Evolutionary conservation across 495 filamentous ascomycete genomes (phyloP).

Genomic region (Margaritispora aquatica): DNA sequence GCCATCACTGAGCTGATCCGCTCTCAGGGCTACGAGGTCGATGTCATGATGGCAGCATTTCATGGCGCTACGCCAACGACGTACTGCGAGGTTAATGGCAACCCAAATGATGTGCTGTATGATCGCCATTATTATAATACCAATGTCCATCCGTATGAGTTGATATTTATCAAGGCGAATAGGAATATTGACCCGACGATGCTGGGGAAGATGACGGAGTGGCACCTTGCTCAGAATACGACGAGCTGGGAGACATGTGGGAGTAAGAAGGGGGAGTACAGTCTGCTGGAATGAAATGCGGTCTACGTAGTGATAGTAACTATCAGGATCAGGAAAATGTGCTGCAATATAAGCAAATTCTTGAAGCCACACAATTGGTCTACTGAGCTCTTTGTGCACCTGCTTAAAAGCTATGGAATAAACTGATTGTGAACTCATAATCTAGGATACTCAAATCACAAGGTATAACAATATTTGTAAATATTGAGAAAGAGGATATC

Average conservation of each 20-base stretch:
- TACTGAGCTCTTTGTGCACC: too few species aligned
- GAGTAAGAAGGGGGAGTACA: too few species aligned
- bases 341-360: too few species aligned
- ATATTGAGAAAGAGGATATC: too few species aligned
- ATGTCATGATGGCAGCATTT: not conserved
- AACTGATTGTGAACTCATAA: too few species aligned
- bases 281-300: too few species aligned
- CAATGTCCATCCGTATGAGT: not conserved
- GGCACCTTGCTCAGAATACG: not conserved
- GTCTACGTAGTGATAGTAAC: too few species aligned
- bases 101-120: not conserved
- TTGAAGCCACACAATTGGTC: too few species aligned
- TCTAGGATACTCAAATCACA: too few species aligned
- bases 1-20: not conserved
- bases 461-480: too few species aligned
- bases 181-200: not conserved
- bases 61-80: not conserved
- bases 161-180: slow-evolving; percentile 1
- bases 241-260: not conserved
- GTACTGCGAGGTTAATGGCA: not conserved
- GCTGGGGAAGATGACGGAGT: not conserved
- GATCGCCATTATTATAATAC: not conserved
- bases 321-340: too few species aligned
- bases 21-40: not conserved
- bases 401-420: too few species aligned